A percentile compares a stretch with the other conserved stretches of the same genome.
Evolutionary conservation across 352 stramenopile genomes (phyloP).

Genomic region (Globisporangium polare): DNA sequence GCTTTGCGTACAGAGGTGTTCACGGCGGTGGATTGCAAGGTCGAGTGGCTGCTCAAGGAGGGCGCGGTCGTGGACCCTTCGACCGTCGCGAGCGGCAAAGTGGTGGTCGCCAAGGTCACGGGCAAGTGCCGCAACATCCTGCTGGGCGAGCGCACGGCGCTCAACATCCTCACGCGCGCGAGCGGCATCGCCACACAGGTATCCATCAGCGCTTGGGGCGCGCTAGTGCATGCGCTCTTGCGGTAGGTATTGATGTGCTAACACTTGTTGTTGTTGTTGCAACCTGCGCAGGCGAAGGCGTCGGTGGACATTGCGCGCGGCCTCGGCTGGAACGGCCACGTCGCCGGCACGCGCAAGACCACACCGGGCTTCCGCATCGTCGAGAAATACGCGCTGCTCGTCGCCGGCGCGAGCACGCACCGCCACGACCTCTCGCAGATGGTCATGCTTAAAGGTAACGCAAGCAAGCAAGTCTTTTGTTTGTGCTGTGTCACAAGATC

Average conservation of each 20-base stretch:
- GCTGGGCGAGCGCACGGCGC: constrained; percentile 94
- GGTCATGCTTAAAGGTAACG: constrained; percentile 97
- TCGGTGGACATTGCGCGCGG: constrained; percentile 61
- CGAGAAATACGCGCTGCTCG: constrained; percentile 98
- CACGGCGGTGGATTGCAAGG: constrained; percentile 82
- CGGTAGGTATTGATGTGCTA: background rate
- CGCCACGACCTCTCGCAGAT: constrained; percentile 98
- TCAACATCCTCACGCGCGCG: constrained; percentile 96
- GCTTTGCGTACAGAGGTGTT: constrained; percentile 83
- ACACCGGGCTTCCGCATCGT: constrained; percentile 98
- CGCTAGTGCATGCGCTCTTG: background rate
- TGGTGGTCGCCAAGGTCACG: constrained; percentile 92
- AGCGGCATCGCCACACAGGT: constrained; percentile 93
- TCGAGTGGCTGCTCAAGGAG: constrained; percentile 89
- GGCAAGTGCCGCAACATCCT: constrained; percentile 94
- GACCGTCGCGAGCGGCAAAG: constrained; percentile 60
- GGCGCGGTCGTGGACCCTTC: constrained; percentile 48
- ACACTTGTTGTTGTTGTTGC: background rate
- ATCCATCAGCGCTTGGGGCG: background rate
- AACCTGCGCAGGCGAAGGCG: constrained; percentile 25
- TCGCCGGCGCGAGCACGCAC: constrained; percentile 93
- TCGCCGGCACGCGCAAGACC: constrained; percentile 97
- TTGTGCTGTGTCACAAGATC: background rate
- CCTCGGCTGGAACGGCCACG: constrained; percentile 89
- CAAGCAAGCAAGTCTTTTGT: background rate